Evolutionary conservation across 2,329 filamentous ascomycete genomes (phyloP).

Genomic region (Raffaelea deltoideospora): DNA sequence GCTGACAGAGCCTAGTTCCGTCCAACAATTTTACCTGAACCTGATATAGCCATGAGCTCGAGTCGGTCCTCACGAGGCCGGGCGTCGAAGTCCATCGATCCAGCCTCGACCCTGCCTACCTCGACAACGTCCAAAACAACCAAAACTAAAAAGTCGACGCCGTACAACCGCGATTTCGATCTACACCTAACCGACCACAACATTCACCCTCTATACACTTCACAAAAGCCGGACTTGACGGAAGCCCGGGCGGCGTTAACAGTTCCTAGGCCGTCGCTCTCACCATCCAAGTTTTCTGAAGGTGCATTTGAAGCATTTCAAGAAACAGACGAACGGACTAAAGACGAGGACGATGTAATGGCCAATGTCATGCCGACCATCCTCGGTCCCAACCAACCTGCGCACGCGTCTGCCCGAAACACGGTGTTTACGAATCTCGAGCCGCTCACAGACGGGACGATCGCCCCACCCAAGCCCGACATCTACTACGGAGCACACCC

Average conservation of each 20-base stretch:
- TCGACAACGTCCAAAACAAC: conserved; percentile 4
- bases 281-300: conserved; percentile 18
- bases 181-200: conserved; percentile 20
- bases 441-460: conserved; percentile 17
- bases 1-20: conserved; percentile 1
- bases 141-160: conserved; percentile 13
- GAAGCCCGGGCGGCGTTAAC: conserved; percentile 15
- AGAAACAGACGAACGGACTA: conserved; percentile 13
- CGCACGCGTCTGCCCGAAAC: conserved; percentile 12
- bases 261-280: conserved; percentile 18
- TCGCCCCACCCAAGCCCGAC: conserved; percentile 16
- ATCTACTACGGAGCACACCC: conserved; percentile 16
- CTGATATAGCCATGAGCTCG: conserved; percentile 5
- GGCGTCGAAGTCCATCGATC: conserved; percentile 8
- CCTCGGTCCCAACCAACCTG: conserved; percentile 10
- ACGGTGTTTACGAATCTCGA: conserved; percentile 20
- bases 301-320: conserved; percentile 15
- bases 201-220: conserved; percentile 15
- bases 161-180: conserved; percentile 20
- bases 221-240: conserved; percentile 16
- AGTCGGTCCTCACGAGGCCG: conserved; percentile 6
- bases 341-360: conserved; percentile 20
- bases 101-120: conserved; percentile 8
- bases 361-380: conserved; percentile 18
- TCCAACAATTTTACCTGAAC: neutral